Conservation (phyloP, 2,329 filamentous ascomycete species). For the Aspergillus fumigatus region DNA sequence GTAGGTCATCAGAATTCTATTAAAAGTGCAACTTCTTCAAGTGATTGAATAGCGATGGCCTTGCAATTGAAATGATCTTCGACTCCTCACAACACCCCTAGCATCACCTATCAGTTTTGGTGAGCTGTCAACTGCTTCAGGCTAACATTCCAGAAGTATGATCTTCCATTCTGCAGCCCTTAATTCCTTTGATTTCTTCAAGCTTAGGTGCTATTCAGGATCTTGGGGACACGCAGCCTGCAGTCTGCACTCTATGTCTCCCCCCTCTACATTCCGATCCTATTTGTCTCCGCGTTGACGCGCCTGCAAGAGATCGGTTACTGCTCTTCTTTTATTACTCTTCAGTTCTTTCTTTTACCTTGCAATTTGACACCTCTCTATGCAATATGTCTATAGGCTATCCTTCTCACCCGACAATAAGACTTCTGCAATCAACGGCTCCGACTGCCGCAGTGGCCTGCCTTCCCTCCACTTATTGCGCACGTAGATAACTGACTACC, state of each 20-base stretch:
- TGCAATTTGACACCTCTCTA: not conserved
- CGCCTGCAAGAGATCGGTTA: constrained; percentile 8
- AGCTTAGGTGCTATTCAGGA: not conserved
- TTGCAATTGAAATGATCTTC: not conserved
- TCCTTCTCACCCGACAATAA: not conserved
- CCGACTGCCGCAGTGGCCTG: not conserved
- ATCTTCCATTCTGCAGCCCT: not conserved
- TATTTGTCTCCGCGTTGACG: constrained; percentile 16
- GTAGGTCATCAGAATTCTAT: not conserved
- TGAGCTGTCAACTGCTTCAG: not conserved
- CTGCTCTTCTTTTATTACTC: constrained; percentile 1
- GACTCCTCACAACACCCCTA: not conserved
- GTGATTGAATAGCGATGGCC: not conserved
- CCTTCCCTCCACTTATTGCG: not conserved
- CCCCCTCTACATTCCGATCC: constrained; percentile 17
- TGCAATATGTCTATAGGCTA: constrained; percentile 2
- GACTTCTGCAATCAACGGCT: not conserved
- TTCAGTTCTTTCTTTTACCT: constrained; percentile 5
- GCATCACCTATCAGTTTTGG: not conserved
- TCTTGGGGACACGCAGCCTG: not conserved
- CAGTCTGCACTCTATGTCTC: constrained; percentile 6
- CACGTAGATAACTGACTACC: not conserved
- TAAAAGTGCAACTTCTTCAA: not conserved
- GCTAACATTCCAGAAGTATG: not conserved
- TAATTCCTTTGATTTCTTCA: not conserved